Conservation (phyloP, 306 rosid genomes). For the Glycyrrhiza uralensis region DNA sequence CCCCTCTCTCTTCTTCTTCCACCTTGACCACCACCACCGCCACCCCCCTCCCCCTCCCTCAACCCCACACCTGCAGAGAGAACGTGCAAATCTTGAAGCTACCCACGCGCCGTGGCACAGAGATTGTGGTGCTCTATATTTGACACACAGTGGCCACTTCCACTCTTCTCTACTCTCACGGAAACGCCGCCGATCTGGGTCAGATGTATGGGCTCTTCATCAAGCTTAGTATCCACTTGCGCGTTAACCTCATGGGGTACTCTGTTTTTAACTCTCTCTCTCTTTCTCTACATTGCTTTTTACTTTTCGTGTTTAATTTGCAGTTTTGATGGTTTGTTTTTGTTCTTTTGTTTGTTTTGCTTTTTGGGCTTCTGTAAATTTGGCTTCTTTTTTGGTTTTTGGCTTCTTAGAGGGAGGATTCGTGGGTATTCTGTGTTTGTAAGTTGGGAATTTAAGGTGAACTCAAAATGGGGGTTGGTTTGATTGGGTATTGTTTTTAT, state of each 20-base stretch:
- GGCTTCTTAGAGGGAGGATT: not conserved
- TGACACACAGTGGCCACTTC: slow-evolving; percentile 85
- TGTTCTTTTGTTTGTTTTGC: not conserved
- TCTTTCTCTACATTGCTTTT: not conserved
- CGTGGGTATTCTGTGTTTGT: not conserved
- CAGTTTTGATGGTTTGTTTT: not conserved
- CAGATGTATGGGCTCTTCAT: slow-evolving; percentile 92
- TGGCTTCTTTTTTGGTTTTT: not conserved
- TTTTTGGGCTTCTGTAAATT: not conserved
- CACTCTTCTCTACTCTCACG: slow-evolving; percentile 81
- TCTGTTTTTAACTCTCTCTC: not conserved
- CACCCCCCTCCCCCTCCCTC: too few relatives aligned
- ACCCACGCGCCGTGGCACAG: slow-evolving; percentile 76
- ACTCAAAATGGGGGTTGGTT: too few relatives aligned
- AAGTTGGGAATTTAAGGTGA: not conserved
- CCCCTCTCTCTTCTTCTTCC: too few relatives aligned
- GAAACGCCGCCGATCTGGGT: slow-evolving; percentile 95
- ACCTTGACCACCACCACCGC: too few relatives aligned
- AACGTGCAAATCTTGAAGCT: slow-evolving; percentile 72
- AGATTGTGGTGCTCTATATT: slow-evolving; percentile 67
- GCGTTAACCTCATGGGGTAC: slow-evolving; percentile 88
- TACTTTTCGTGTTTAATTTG: not conserved
- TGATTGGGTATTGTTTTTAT: too few relatives aligned
- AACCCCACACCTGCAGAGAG: slow-evolving; percentile 79
- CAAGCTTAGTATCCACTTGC: slow-evolving; percentile 72